Conservation (phyloP, 169 alveolate genomes). For the Plasmodium inui region DNA sequence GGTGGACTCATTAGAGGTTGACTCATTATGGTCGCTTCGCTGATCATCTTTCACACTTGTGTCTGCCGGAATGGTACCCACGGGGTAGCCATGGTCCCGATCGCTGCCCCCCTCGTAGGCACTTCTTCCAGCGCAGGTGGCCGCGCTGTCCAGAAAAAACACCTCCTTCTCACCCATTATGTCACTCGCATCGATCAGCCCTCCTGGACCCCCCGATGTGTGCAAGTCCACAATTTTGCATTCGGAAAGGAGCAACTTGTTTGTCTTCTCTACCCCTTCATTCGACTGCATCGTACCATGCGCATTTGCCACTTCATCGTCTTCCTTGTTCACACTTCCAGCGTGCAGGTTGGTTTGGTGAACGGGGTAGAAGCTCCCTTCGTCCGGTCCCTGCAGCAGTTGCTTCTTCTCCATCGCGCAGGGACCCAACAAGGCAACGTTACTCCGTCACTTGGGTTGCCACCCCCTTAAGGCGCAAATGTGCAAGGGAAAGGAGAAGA, state of each 20-base stretch:
- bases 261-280: background rate
- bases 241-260: background rate
- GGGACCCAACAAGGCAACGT: background rate
- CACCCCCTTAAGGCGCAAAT: background rate
- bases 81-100: background rate
- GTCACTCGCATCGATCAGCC: background rate
- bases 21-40: background rate
- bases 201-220: background rate
- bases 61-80: background rate
- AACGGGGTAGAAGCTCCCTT: slow-evolving; percentile 9
- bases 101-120: background rate
- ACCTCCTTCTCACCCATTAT: background rate
- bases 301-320: background rate
- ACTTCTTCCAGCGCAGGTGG: background rate
- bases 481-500: background rate
- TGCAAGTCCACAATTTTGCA: background rate
- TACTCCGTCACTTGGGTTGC: background rate
- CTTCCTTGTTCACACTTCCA: background rate
- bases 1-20: background rate
- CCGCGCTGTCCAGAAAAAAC: background rate
- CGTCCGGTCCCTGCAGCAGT: slow-evolving; percentile 3
- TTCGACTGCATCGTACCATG: background rate
- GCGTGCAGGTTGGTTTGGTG: background rate
- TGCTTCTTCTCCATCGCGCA: slow-evolving; percentile 39
- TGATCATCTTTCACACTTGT: background rate